A percentile compares a stretch with the other conserved stretches of the same genome.
phyloP scores from a whole-genome alignment of 164 flowering plant species.

The Stephania yunnanensis region DNA sequence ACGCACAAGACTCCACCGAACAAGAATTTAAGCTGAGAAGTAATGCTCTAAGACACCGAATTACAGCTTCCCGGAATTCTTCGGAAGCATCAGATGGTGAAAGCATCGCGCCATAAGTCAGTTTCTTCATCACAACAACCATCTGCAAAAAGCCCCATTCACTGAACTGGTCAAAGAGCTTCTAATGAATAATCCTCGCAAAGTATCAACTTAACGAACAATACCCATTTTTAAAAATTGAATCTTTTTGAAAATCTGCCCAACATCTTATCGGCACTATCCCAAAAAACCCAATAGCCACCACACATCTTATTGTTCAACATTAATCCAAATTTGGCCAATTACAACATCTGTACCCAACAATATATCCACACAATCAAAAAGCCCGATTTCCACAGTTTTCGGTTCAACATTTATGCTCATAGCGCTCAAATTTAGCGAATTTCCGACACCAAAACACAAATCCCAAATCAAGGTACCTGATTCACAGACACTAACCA shows the following conservation, averaged over 20 bases:
- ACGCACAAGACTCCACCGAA: conserved; percentile 46
- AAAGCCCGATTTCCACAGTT: too few species aligned
- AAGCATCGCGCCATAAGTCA: conserved; percentile 72
- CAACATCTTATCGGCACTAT: not conserved
- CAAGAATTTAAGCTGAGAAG: conserved; percentile 51
- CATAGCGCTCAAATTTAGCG: too few species aligned
- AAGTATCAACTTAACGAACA: not conserved
- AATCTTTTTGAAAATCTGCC: not conserved
- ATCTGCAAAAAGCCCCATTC: conserved; percentile 39
- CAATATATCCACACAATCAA: too few species aligned
- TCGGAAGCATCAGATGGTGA: conserved; percentile 76
- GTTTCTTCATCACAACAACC: conserved; percentile 70
- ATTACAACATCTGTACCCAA: not conserved
- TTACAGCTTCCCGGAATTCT: conserved; percentile 86
- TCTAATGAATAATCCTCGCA: not conserved
- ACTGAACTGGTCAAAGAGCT: conserved; percentile 3
- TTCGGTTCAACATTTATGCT: too few species aligned
- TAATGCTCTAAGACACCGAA: conserved; percentile 74
- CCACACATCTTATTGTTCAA: not conserved
- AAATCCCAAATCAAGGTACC: too few species aligned
- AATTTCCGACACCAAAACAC: too few species aligned
- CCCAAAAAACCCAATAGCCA: not conserved
- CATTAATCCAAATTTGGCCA: not conserved
- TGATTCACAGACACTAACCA: too few species aligned
- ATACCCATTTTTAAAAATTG: not conserved